These are phyloP conservation scores for Entomortierella parvispora DNA, from an alignment of 192 early-diverging fungal species.

Conservation along the genomic window DNA sequence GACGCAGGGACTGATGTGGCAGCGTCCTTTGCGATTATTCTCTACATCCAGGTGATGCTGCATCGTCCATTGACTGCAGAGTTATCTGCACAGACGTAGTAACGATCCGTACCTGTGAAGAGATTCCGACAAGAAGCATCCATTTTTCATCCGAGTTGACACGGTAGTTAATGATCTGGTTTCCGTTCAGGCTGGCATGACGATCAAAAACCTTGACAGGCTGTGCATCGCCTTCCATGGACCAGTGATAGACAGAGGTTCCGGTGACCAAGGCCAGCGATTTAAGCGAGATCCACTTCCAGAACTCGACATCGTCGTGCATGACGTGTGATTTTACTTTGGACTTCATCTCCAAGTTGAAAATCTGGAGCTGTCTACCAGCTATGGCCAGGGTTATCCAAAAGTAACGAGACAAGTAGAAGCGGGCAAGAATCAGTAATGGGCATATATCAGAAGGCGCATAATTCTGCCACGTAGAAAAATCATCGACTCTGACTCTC, in stretches of 20 bases:
- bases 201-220: conserved; percentile 96
- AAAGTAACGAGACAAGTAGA: not conserved
- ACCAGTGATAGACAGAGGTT: conserved; percentile 95
- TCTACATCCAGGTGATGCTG: too few relatives aligned
- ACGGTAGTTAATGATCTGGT: conserved; percentile 97
- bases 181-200: conserved; percentile 79
- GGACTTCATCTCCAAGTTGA: conserved; percentile 95
- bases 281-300: conserved; percentile 94
- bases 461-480: not conserved
- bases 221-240: conserved; percentile 88
- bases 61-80: too few relatives aligned
- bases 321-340: conserved; percentile 95
- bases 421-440: not conserved
- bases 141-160: conserved; percentile 93
- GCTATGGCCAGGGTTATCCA: too few relatives aligned
- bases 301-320: conserved; percentile 89
- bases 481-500: not conserved
- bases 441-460: not conserved
- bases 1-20: too few relatives aligned
- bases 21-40: too few relatives aligned
- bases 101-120: conserved; percentile 67
- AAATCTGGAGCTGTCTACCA: conserved; percentile 91
- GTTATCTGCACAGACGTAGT: too few relatives aligned
- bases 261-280: conserved; percentile 91
- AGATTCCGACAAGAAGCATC: conserved; percentile 95